A percentile compares a stretch with the other conserved stretches of the same genome.
phyloP scores from a whole-genome alignment of 2,329 filamentous ascomycete genomes.

The Lithohypha guttulata region DNA sequence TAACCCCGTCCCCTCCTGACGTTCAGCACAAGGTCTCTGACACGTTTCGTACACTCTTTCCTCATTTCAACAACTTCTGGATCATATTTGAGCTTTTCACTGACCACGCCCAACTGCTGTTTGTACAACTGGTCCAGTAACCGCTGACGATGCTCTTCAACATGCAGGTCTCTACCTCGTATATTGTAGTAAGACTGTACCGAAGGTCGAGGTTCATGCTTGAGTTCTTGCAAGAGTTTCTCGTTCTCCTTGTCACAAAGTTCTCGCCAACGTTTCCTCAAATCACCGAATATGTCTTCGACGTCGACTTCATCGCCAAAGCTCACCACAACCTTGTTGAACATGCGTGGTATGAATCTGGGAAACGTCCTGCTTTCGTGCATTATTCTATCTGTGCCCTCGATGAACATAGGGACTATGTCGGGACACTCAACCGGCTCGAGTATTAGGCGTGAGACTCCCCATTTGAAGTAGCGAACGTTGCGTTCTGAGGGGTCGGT shows the following conservation, averaged over 20 bases:
- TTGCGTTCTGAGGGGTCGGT: slow-evolving; percentile 51
- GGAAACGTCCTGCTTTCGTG: slow-evolving; percentile 70
- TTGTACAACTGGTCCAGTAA: not conserved
- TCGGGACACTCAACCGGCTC: slow-evolving; percentile 81
- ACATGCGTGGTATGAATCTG: slow-evolving; percentile 65
- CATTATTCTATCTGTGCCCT: slow-evolving; percentile 83
- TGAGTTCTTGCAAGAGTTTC: slow-evolving; percentile 32
- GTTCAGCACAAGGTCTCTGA: slow-evolving; percentile 71
- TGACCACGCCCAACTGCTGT: slow-evolving; percentile 43
- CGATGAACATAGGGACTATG: slow-evolving; percentile 86
- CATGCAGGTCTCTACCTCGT: not conserved
- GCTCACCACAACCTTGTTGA: slow-evolving; percentile 59
- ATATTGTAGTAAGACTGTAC: no score
- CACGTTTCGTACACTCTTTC: slow-evolving; percentile 65
- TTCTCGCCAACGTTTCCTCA: slow-evolving; percentile 62
- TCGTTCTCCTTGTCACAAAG: slow-evolving; percentile 47
- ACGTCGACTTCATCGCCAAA: slow-evolving; percentile 71
- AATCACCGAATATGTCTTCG: slow-evolving; percentile 64
- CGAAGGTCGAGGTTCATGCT: no score
- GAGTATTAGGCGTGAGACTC: slow-evolving; percentile 78
- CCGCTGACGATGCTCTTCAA: not conserved
- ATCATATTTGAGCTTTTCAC: slow-evolving; percentile 54
- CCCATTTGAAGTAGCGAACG: slow-evolving; percentile 98
- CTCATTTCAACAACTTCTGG: slow-evolving; percentile 67
- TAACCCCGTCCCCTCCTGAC: slow-evolving; percentile 62